These are phyloP conservation scores for Juncus inflexus DNA, from an alignment of 176 grass and related monocot species.

Conservation along the genomic window DNA sequence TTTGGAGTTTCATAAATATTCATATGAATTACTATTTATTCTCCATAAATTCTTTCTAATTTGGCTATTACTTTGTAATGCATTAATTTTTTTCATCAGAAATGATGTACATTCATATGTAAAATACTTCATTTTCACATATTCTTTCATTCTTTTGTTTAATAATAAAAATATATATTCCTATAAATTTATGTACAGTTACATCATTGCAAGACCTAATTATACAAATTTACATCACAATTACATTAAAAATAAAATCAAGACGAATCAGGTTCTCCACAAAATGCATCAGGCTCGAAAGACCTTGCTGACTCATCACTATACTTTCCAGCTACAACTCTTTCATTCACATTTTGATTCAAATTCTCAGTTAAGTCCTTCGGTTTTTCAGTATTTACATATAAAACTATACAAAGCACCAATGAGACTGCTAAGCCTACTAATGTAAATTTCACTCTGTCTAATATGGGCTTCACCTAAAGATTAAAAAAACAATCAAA, in stretches of 20 bases:
- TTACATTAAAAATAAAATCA: not conserved
- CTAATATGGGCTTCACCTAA: slow-evolving; percentile 91
- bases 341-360: not conserved
- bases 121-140: too few species aligned
- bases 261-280: slow-evolving; percentile 68
- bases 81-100: too few species aligned
- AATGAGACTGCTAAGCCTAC: slow-evolving; percentile 72
- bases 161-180: too few species aligned
- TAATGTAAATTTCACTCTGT: slow-evolving; percentile 83
- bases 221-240: not conserved
- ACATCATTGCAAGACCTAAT: too few species aligned
- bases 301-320: slow-evolving; percentile 63
- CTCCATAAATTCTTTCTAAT: too few species aligned
- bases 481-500: slow-evolving; percentile 3
- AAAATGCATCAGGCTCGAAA: slow-evolving; percentile 88
- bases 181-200: too few species aligned
- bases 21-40: too few species aligned
- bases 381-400: slow-evolving; percentile 50
- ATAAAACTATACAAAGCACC: slow-evolving; percentile 63
- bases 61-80: too few species aligned
- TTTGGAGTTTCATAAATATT: too few species aligned
- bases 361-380: slow-evolving; percentile 35
- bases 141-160: too few species aligned
- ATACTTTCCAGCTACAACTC: slow-evolving; percentile 60
- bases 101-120: too few species aligned